Evolutionary conservation across 257 asterid genomes (phyloP).

Genomic region (Datura wrightii): DNA sequence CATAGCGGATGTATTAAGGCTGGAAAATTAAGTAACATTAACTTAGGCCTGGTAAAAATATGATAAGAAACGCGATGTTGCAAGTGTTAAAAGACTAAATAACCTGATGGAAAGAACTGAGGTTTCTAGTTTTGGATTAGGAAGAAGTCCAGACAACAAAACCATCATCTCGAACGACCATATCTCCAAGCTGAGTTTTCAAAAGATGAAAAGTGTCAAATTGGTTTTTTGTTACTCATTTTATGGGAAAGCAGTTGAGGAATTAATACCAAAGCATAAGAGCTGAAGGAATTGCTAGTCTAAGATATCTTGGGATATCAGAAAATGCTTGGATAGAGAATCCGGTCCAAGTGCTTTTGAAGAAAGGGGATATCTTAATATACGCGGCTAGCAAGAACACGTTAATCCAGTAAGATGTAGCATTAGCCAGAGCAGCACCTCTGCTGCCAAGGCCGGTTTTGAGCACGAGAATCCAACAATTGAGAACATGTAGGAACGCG

Average conservation of each 20-base stretch:
- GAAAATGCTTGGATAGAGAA: conserved; percentile 60
- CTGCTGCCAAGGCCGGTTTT: conserved; percentile 64
- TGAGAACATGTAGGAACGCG: conserved; percentile 51
- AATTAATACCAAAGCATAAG: conserved; percentile 64
- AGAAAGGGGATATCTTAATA: conserved; percentile 55
- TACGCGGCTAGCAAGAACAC: conserved; percentile 53
- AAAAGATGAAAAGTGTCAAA: not conserved
- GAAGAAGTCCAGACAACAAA: conserved; percentile 66
- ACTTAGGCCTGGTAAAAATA: not conserved
- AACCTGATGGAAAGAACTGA: conserved; percentile 81
- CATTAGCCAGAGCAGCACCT: conserved; percentile 77
- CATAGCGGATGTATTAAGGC: conserved; percentile 64
- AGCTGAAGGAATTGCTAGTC: conserved; percentile 70
- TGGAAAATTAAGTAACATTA: conserved; percentile 31
- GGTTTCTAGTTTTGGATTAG: conserved; percentile 71
- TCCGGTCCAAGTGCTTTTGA: conserved; percentile 62
- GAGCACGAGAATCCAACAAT: conserved; percentile 65
- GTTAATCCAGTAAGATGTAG: conserved; percentile 70
- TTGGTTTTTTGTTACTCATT: not conserved
- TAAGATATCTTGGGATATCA: conserved; percentile 56
- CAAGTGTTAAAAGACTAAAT: not conserved
- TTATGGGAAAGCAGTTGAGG: not conserved
- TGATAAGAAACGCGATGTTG: not conserved
- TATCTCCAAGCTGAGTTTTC: conserved; percentile 60
- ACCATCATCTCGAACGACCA: conserved; percentile 84